Conservation (phyloP, 306 rosid species). For the Dryas drummondii region DNA sequence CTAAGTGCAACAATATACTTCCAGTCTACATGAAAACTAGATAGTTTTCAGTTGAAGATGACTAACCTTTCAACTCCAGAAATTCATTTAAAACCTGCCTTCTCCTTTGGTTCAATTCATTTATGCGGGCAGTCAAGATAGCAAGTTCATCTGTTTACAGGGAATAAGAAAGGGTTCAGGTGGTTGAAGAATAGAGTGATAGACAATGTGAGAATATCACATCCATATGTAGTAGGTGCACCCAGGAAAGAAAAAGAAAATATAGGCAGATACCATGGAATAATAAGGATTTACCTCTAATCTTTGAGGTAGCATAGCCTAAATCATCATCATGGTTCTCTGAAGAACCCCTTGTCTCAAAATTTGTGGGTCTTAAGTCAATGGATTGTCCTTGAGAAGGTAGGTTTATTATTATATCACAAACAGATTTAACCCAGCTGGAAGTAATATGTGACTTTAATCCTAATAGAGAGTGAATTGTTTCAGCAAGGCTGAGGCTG, state of each 20-base stretch:
- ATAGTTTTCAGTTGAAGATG: background rate
- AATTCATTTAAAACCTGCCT: slow-evolving; percentile 35
- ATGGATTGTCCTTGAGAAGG: slow-evolving; percentile 17
- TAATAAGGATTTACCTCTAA: slow-evolving; percentile 21
- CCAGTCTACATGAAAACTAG: background rate
- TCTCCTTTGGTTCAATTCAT: slow-evolving; percentile 34
- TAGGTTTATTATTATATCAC: slow-evolving; percentile 29
- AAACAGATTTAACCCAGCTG: slow-evolving; percentile 39
- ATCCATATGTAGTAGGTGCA: background rate
- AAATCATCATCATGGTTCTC: slow-evolving; percentile 22
- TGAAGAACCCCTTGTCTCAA: background rate
- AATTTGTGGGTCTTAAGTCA: slow-evolving; percentile 5
- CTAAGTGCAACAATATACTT: background rate
- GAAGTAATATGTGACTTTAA: slow-evolving; percentile 36
- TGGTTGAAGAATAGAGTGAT: background rate
- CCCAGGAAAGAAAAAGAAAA: background rate
- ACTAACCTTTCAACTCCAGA: slow-evolving; percentile 43
- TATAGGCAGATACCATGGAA: background rate
- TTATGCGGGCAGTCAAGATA: slow-evolving; percentile 25
- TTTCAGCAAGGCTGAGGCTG: slow-evolving; percentile 26
- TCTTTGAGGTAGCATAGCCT: slow-evolving; percentile 24
- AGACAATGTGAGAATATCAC: background rate
- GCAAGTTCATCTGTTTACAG: slow-evolving; percentile 33
- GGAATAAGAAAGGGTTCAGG: background rate
- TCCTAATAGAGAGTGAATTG: slow-evolving; percentile 37